These are phyloP conservation scores for Boletellus ananiceps DNA, from an alignment of 768 basidiomycete genomes.

Conservation along the genomic window DNA sequence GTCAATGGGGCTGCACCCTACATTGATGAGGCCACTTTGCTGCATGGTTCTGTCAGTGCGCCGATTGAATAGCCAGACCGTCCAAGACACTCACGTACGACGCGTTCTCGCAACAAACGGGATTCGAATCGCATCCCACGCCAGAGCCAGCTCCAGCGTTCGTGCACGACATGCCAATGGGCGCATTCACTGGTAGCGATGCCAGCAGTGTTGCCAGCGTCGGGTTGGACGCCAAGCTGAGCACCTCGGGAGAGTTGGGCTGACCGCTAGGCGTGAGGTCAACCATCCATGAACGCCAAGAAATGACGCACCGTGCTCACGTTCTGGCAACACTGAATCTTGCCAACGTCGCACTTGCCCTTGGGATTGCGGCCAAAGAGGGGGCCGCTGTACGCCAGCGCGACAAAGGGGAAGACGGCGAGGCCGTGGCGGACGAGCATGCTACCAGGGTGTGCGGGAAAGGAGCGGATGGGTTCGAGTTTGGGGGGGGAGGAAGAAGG, in stretches of 20 bases:
- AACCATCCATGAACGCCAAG: background rate
- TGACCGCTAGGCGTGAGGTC: slow-evolving; percentile 10
- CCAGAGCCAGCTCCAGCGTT: slow-evolving; percentile 24
- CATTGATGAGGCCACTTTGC: slow-evolving; percentile 25
- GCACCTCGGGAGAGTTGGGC: slow-evolving; percentile 6
- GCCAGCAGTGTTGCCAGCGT: slow-evolving; percentile 5
- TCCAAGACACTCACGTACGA: slow-evolving; percentile 9
- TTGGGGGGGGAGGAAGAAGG: slow-evolving; percentile 3
- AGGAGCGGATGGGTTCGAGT: slow-evolving; percentile 23
- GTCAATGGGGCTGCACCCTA: slow-evolving; percentile 21
- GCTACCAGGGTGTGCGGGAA: slow-evolving; percentile 6
- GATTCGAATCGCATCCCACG: slow-evolving; percentile 9
- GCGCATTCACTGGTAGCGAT: background rate
- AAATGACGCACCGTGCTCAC: slow-evolving; percentile 15
- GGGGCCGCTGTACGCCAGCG: slow-evolving; percentile 16
- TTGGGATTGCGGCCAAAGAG: slow-evolving; percentile 23
- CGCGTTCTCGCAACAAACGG: slow-evolving; percentile 24
- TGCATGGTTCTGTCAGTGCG: background rate
- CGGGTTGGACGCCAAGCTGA: background rate
- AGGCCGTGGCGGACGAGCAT: slow-evolving; percentile 17
- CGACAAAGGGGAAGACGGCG: slow-evolving; percentile 16
- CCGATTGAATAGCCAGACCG: no score
- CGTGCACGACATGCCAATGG: slow-evolving; percentile 21
- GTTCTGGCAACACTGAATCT: slow-evolving; percentile 20
- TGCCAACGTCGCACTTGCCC: slow-evolving; percentile 22